phyloP scores from a whole-genome alignment of 2,329 filamentous ascomycete genomes.

The Rutstroemia sp. region DNA sequence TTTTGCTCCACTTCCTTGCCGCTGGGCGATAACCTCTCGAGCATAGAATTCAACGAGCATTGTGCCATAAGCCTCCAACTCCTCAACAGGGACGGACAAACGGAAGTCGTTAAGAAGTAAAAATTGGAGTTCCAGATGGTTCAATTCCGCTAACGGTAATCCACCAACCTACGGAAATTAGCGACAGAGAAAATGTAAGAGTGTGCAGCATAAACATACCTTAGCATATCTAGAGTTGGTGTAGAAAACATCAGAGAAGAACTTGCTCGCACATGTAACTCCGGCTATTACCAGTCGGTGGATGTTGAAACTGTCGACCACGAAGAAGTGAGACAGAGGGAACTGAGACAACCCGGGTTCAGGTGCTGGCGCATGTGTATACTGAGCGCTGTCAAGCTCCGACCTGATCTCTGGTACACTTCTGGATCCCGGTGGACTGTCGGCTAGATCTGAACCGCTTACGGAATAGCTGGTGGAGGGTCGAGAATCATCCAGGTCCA shows the following conservation, averaged over 20 bases:
- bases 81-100: conserved; percentile 85
- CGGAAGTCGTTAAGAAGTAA: conserved; percentile 93
- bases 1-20: conserved; percentile 16
- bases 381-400: conserved; percentile 24
- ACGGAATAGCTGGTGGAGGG: conserved; percentile 24
- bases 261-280: conserved; percentile 97
- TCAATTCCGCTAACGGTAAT: conserved; percentile 82
- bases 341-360: conserved; percentile 19
- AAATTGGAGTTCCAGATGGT: conserved; percentile 94
- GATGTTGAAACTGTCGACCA: conserved; percentile 98
- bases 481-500: conserved; percentile 22
- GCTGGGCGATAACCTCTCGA: conserved; percentile 71
- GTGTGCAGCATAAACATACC: conserved; percentile 44
- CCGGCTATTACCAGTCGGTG: conserved; percentile 93
- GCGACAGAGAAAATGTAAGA: neutral
- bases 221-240: conserved; percentile 99
- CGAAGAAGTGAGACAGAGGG: conserved; percentile 65
- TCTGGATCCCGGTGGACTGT: conserved; percentile 22
- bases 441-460: conserved; percentile 27
- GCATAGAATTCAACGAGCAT: conserved; percentile 99
- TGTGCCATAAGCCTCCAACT: conserved; percentile 93
- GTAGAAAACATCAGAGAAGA: conserved; percentile 98
- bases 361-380: conserved; percentile 21
- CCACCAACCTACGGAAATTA: conserved; percentile 68
- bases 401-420: conserved; percentile 23